Base-by-base conservation (phyloP, 495 filamentous ascomycete species). In the Penicillium crystallinum region DNA sequence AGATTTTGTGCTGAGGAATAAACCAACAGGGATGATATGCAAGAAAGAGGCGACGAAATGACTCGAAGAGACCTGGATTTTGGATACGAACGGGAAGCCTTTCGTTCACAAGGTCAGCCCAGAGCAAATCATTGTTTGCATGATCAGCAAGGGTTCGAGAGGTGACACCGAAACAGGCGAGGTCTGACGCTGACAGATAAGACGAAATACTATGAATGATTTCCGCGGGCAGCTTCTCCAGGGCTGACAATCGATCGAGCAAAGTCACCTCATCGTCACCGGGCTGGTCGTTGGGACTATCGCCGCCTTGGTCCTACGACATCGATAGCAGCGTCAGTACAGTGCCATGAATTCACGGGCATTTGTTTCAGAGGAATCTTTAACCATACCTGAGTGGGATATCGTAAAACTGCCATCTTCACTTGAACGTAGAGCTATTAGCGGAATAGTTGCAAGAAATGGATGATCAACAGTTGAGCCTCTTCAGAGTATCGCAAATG, bases 1-100 rank as follows among this genome's bases (percentile, higher is more conserved):
- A 97, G 35, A 97, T 67, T 68, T 88, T 90, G 54, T 88, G 70
- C 49, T 78, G 78, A 0, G 87, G 74, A 1, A 97, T 76, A 59
- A 95, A 97, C 87, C 93, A 95, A 58, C 84, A 84, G 1, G 87
- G 85, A 48, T 91, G 77, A 62, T 91, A 85, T 23, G 84, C 77
- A 29, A 79, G 68, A 56, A 87, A 96, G 6, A 97, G 77, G 22
- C 81, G 77, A 49, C 77, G 80, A 63, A 81, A 91, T 14, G 76
- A 82, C 6, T 61, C 54, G 57, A 79, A 89, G 0, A 82, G 81
- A 4, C 74, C 75, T 2, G 85, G 75, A 18, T 76, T 65, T 1
- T 53, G 29, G 21, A 77, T 63, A 7, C 53, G 62, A 6, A 70
- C 66, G 6, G 85, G 84, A 4, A 89, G 67, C 54, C 84, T 80